Conservation (phyloP, 768 basidiomycete species). For the Pleurotus sapidus region DNA sequence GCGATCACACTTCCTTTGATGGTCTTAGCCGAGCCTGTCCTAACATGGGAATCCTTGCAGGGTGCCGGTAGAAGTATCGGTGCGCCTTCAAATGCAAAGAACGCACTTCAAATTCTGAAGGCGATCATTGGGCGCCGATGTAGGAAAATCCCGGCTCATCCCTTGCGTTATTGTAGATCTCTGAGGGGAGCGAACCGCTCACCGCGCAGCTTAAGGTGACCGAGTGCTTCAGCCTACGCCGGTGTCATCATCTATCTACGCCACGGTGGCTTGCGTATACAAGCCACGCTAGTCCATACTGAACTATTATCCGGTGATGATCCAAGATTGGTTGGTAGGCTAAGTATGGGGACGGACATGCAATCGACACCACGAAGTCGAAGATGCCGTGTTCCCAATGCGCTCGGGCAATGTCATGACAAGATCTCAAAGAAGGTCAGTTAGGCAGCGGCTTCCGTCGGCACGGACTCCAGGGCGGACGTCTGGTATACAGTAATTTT, state of each 20-base stretch:
- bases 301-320: background rate
- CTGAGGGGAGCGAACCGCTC: background rate
- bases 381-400: no score
- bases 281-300: background rate
- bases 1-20: conserved; percentile 1
- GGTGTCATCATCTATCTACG: background rate
- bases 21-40: background rate
- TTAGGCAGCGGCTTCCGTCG: no score
- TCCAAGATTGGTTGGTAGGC: background rate
- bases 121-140: background rate
- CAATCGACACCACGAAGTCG: no score
- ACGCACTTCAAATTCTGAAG: background rate
- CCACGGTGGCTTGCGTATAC: background rate
- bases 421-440: no score
- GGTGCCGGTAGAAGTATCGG: background rate
- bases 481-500: no score
- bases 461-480: no score
- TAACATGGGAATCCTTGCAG: background rate
- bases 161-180: no score
- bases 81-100: background rate
- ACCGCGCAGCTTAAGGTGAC: background rate
- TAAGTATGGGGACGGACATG: no score
- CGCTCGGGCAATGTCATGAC: no score
- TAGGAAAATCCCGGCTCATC: background rate
- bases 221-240: no score